These are phyloP conservation scores for Bassia scoparia DNA, from an alignment of 148 eudicot genomes.

Conservation along the genomic window DNA sequence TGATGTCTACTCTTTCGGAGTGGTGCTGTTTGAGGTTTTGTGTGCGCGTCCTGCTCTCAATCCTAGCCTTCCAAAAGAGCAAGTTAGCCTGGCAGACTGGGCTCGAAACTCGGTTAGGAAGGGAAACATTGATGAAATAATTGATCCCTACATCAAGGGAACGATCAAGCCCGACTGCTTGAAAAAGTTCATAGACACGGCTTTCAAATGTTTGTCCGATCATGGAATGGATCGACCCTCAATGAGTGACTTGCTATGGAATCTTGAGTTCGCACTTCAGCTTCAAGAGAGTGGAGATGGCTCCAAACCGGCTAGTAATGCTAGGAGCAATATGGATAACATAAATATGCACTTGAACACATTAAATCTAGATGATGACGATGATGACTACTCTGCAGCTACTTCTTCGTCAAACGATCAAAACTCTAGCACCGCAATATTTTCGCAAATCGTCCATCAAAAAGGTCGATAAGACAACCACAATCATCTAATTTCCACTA, in stretches of 20 bases:
- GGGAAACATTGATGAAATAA: constrained; percentile 35
- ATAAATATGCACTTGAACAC: constrained; percentile 37
- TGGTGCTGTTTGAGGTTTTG: constrained; percentile 42
- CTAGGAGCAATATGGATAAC: constrained; percentile 13
- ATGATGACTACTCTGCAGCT: constrained; percentile 18
- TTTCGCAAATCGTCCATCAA: constrained; percentile 39
- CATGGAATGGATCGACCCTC: constrained; percentile 52
- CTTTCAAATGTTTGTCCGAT: constrained; percentile 45
- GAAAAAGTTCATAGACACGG: constrained; percentile 43
- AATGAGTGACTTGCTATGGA: constrained; percentile 52
- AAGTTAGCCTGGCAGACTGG: constrained; percentile 53
- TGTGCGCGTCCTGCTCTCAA: constrained; percentile 51
- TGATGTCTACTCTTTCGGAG: constrained; percentile 52
- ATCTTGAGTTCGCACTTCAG: constrained; percentile 41
- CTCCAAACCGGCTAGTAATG: constrained; percentile 1
- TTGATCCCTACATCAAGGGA: constrained; percentile 43
- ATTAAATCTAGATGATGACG: constrained; percentile 27
- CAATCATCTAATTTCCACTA: background rate
- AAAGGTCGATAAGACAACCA: constrained; percentile 29
- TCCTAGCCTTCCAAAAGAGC: constrained; percentile 48
- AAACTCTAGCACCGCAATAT: constrained; percentile 31
- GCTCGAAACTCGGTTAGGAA: constrained; percentile 31
- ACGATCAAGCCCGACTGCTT: constrained; percentile 42
- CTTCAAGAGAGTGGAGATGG: constrained; percentile 33
- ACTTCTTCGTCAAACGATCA: constrained; percentile 12